A percentile compares a stretch with the other conserved stretches of the same genome.
phyloP scores from a whole-genome alignment of 129 eudicot genomes.

The Erigeron canadensis region DNA sequence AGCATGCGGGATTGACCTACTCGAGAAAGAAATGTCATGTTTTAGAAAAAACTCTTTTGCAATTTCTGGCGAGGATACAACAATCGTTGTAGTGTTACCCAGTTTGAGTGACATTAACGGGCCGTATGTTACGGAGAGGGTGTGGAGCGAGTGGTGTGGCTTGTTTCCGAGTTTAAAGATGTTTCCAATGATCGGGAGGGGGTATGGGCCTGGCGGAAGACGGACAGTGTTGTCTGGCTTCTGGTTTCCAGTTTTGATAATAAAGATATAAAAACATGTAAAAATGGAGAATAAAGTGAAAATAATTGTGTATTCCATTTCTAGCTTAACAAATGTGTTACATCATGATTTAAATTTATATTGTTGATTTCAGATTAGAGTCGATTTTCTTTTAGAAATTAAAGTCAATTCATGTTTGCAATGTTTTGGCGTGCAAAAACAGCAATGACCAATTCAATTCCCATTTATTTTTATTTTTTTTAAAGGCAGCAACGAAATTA shows the following conservation, averaged over 20 bases:
- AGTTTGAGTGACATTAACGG: slow-evolving; percentile 51
- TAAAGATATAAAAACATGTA: background rate
- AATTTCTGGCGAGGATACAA: slow-evolving; percentile 40
- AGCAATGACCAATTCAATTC: no score
- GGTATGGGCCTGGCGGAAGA: slow-evolving; percentile 52
- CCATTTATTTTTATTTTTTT: no score
- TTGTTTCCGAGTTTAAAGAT: slow-evolving; percentile 42
- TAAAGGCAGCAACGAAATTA: no score
- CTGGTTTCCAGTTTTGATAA: background rate
- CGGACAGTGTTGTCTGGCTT: background rate
- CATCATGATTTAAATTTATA: no score
- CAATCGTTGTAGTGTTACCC: slow-evolving; percentile 39
- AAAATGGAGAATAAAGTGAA: slow-evolving; percentile 15
- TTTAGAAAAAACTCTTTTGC: slow-evolving; percentile 40
- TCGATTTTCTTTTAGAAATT: no score
- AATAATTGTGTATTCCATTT: slow-evolving; percentile 21
- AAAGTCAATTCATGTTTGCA: no score
- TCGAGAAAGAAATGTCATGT: slow-evolving; percentile 22
- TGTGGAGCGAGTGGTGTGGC: slow-evolving; percentile 54
- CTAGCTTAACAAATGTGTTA: no score
- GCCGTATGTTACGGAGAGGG: slow-evolving; percentile 50
- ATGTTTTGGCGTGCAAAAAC: no score
- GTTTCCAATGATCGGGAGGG: slow-evolving; percentile 48
- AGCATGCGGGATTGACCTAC: slow-evolving; percentile 19
- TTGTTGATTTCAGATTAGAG: no score